Percentiles rank a stretch among this genome's conserved stretches.
phyloP scores from a whole-genome alignment of 345 rosid species.

The Barbarea vulgaris region DNA sequence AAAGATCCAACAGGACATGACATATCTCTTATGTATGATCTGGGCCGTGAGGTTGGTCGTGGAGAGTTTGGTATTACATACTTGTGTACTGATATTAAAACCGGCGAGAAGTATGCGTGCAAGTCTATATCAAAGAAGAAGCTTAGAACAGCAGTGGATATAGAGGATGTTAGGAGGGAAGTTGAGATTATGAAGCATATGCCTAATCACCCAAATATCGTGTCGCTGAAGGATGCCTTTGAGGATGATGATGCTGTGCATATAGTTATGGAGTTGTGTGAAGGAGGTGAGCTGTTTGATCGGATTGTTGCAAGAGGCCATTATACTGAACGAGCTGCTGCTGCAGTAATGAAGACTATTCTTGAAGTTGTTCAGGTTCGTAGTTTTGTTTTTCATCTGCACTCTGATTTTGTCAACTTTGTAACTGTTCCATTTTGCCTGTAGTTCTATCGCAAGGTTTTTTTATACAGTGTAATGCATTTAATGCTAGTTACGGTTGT shows the following conservation, averaged over 20 bases:
- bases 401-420: background rate
- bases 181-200: slow-evolving; percentile 87
- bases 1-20: slow-evolving; percentile 71
- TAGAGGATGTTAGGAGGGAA: slow-evolving; percentile 92
- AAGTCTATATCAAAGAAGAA: slow-evolving; percentile 88
- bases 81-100: slow-evolving; percentile 62
- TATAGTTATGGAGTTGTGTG: slow-evolving; percentile 90
- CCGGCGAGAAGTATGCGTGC: slow-evolving; percentile 69
- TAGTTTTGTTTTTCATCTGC: background rate
- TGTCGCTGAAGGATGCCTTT: slow-evolving; percentile 63
- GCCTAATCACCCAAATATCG: slow-evolving; percentile 75
- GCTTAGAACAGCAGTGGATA: slow-evolving; percentile 78
- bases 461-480: background rate
- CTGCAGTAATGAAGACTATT: slow-evolving; percentile 72
- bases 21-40: slow-evolving; percentile 58
- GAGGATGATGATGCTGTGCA: slow-evolving; percentile 88
- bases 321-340: slow-evolving; percentile 91
- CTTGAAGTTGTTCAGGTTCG: slow-evolving; percentile 90
- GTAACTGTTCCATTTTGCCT: background rate
- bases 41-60: slow-evolving; percentile 88
- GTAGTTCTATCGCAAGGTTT: background rate
- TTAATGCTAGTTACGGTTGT: background rate
- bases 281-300: slow-evolving; percentile 91
- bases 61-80: slow-evolving; percentile 89
- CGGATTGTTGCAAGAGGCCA: slow-evolving; percentile 92